Conservation (phyloP, 352 stramenopile genomes). For the Albugo laibachii region DNA sequence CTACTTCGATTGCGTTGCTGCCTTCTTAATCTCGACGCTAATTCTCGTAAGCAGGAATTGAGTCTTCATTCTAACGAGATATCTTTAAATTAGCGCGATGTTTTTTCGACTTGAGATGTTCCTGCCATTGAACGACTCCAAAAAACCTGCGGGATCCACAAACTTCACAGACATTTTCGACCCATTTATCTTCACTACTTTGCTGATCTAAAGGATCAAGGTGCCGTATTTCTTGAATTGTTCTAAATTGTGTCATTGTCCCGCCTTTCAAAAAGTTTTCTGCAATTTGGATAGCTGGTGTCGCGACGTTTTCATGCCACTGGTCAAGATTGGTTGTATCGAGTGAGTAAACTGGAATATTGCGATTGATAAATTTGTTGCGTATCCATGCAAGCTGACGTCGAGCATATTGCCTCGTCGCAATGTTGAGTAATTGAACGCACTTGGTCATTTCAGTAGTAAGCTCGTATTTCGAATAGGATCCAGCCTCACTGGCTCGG, state of each 20-base stretch:
- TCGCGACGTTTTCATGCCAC: slow-evolving; percentile 32
- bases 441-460: slow-evolving; percentile 26
- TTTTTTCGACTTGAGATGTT: slow-evolving; percentile 58
- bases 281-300: slow-evolving; percentile 43
- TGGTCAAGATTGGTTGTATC: slow-evolving; percentile 52
- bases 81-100: slow-evolving; percentile 61
- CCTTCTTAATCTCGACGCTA: slow-evolving; percentile 33
- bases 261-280: slow-evolving; percentile 22
- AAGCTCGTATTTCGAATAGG: background rate
- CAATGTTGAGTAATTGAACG: slow-evolving; percentile 58
- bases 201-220: background rate
- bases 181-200: slow-evolving; percentile 25
- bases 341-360: slow-evolving; percentile 69
- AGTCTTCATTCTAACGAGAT: no score
- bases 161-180: slow-evolving; percentile 30
- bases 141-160: slow-evolving; percentile 48
- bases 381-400: slow-evolving; percentile 78
- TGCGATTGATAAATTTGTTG: slow-evolving; percentile 68
- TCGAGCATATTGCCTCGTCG: slow-evolving; percentile 70
- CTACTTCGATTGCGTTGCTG: slow-evolving; percentile 6
- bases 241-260: slow-evolving; percentile 12
- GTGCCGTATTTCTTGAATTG: slow-evolving; percentile 15
- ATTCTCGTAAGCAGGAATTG: no score
- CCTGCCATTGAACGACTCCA: slow-evolving; percentile 40
- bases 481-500: slow-evolving; percentile 22